A percentile compares a stretch with the other conserved stretches of the same genome.
Conservation (phyloP, 805 yeast species). For the Zygotorulaspora sp. region DNA sequence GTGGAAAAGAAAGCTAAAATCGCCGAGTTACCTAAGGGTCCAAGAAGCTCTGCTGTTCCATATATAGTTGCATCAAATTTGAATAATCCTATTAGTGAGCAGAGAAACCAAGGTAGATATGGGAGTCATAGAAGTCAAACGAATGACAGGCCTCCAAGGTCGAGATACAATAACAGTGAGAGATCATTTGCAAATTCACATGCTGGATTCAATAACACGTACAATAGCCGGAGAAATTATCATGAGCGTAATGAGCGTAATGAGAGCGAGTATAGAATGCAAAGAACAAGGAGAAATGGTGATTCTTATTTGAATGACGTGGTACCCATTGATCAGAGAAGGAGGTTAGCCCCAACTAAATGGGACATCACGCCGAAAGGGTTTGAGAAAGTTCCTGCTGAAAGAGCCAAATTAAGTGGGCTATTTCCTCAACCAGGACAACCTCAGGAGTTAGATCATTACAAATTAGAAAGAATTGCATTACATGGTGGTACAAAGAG, state of each 20-base stretch:
- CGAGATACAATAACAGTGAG: neutral
- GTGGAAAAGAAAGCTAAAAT: constrained; percentile 14
- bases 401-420: constrained; percentile 73
- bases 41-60: constrained; percentile 16
- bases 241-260: constrained; percentile 2
- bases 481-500: constrained; percentile 16
- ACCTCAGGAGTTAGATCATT: constrained; percentile 37
- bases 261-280: neutral
- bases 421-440: constrained; percentile 71
- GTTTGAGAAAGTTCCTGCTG: constrained; percentile 68
- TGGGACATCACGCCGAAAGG: constrained; percentile 77
- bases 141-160: neutral
- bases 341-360: constrained; percentile 42
- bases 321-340: constrained; percentile 48
- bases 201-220: constrained; percentile 1
- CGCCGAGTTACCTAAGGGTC: constrained; percentile 10
- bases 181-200: constrained; percentile 3
- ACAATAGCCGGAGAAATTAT: constrained; percentile 1
- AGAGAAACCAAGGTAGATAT: neutral
- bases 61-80: neutral
- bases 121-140: neutral
- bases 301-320: constrained; percentile 40
- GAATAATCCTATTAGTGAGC: neutral
- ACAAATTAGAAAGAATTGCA: constrained; percentile 19
- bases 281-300: constrained; percentile 7